Conservation (phyloP, 1,284 basidiomycete species). For the Rhodofomes roseus region DNA sequence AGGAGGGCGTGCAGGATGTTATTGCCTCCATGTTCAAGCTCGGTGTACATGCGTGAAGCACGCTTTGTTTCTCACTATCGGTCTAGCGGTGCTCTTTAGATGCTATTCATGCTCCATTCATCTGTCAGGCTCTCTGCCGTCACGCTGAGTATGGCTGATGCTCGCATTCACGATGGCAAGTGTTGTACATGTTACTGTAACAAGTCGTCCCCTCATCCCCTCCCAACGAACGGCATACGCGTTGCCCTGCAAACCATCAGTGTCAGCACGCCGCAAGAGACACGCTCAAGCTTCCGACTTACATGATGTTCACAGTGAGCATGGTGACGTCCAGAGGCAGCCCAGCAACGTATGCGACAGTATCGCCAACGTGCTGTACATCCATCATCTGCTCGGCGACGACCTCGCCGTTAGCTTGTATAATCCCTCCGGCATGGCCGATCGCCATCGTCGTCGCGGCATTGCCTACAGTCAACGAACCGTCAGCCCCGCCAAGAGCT, state of each 20-base stretch:
- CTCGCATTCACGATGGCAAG: too few species aligned
- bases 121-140: too few species aligned
- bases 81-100: neutral
- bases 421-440: conserved; percentile 43
- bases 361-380: conserved; percentile 65
- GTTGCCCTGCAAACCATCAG: conserved; percentile 21
- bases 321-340: conserved; percentile 70
- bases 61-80: neutral
- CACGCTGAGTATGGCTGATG: too few species aligned
- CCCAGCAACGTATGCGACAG: conserved; percentile 67
- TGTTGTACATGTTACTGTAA: too few species aligned
- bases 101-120: neutral
- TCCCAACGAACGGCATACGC: conserved; percentile 17
- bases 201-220: conserved; percentile 10
- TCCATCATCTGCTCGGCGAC: conserved; percentile 65
- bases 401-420: conserved; percentile 67
- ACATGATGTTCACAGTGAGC: conserved; percentile 74
- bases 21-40: conserved; percentile 50
- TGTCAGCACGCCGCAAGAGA: neutral
- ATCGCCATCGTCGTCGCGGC: conserved; percentile 58
- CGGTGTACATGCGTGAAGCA: neutral
- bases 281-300: conserved; percentile 25
- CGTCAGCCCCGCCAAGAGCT: neutral
- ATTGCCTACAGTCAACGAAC: conserved; percentile 45
- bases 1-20: conserved; percentile 72